Conservation (phyloP, 495 filamentous ascomycete species). For the Tuber brumale region DNA sequence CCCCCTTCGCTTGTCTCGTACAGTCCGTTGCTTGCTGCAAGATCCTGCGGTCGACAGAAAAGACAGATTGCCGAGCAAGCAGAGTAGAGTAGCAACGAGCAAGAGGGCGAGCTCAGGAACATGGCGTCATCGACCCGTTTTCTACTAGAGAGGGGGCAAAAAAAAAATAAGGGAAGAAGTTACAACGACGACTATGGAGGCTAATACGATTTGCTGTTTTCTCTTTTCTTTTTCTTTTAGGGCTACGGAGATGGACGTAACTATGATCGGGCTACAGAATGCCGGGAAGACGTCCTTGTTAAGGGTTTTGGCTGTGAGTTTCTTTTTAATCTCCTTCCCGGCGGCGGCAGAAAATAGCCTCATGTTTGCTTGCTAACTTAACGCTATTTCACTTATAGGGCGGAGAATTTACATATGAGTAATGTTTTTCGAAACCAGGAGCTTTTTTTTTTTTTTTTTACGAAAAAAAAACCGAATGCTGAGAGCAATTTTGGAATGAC, state of each 20-base stretch:
- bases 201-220: not conserved
- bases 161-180: not conserved
- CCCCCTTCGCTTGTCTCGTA: constrained; percentile 2
- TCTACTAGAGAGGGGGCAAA: not conserved
- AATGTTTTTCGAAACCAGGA: constrained; percentile 37
- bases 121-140: constrained; percentile 30
- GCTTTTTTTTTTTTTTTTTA: constrained; percentile 24
- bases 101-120: constrained; percentile 25
- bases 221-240: constrained; percentile 48
- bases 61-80: constrained; percentile 8
- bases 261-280: constrained; percentile 98
- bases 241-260: constrained; percentile 99
- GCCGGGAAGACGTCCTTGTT: constrained; percentile 95
- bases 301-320: constrained; percentile 83
- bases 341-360: not conserved
- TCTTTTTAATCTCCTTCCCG: constrained; percentile 13
- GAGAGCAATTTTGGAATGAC: constrained; percentile 34
- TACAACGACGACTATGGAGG: not conserved
- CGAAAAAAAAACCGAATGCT: constrained; percentile 26
- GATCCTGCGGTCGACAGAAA: constrained; percentile 6
- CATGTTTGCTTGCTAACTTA: constrained; percentile 42
- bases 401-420: constrained; percentile 98
- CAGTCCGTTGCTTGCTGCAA: constrained; percentile 3
- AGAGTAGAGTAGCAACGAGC: constrained; percentile 12
- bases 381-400: constrained; percentile 53